Evolutionary conservation across 768 basidiomycete genomes (phyloP).

Genomic region (Leccinum obscurum): DNA sequence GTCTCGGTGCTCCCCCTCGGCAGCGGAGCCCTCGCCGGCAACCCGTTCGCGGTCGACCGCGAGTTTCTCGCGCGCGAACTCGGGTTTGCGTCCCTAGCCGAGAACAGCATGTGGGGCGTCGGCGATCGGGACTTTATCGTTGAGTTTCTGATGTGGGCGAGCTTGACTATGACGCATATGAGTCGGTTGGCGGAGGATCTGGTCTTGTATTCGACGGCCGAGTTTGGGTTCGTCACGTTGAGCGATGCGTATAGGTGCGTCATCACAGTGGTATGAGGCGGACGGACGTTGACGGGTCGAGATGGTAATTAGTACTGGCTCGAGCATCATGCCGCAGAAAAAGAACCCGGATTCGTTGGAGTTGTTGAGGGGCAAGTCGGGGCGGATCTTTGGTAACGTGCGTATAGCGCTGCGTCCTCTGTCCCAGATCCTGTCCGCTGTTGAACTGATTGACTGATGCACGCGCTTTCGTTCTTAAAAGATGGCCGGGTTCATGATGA

Average conservation of each 20-base stretch:
- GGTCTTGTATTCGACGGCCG: conserved; percentile 94
- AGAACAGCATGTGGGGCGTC: conserved; percentile 97
- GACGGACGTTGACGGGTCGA: not conserved
- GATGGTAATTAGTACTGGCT: conserved; percentile 82
- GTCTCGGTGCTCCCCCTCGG: conserved; percentile 94
- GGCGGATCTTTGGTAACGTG: conserved; percentile 91
- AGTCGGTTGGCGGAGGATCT: conserved; percentile 95
- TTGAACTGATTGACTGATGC: not conserved
- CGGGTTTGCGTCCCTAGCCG: conserved; percentile 83
- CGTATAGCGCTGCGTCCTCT: conserved; percentile 16
- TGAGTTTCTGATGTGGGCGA: conserved; percentile 97
- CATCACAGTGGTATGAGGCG: not conserved
- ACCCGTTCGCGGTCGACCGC: conserved; percentile 92
- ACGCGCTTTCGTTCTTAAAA: conserved; percentile 30
- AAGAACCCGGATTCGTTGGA: conserved; percentile 98
- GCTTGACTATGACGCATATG: conserved; percentile 89
- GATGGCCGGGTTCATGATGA: conserved; percentile 99
- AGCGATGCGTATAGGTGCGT: conserved; percentile 95
- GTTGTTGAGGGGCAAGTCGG: conserved; percentile 91
- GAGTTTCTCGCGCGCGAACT: conserved; percentile 91
- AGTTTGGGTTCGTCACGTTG: conserved; percentile 95
- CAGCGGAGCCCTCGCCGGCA: conserved; percentile 93
- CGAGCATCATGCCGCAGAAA: conserved; percentile 99
- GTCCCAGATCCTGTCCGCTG: too few relatives aligned
- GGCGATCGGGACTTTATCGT: conserved; percentile 96